A percentile compares a stretch with the other conserved stretches of the same genome.
phyloP scores from a whole-genome alignment of 2,329 filamentous ascomycete genomes.

The Sporothrix pseudoabietina region DNA sequence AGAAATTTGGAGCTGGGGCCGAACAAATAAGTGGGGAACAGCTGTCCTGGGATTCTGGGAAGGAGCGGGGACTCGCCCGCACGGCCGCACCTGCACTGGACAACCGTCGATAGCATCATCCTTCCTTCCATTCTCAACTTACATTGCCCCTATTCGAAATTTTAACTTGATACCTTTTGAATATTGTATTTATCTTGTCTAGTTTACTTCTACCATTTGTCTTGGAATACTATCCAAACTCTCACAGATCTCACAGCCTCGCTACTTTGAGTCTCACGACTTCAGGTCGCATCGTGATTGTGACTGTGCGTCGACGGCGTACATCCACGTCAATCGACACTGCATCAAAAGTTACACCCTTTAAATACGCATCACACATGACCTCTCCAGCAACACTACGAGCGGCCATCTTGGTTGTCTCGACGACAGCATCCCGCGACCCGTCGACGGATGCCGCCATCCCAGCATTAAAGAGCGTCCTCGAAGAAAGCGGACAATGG shows the following conservation, averaged over 20 bases:
- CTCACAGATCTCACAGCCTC: not conserved
- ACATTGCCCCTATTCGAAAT: not conserved
- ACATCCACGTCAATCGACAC: not conserved
- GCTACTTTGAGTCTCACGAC: too few species aligned
- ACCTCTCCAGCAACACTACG: slow-evolving; percentile 59
- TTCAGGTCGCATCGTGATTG: too few species aligned
- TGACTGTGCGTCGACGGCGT: not conserved
- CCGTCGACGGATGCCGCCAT: slow-evolving; percentile 76
- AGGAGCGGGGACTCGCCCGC: slow-evolving; percentile 4
- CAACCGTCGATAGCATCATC: not conserved
- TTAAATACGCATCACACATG: slow-evolving; percentile 39
- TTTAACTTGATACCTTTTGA: not conserved
- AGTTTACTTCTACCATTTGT: not conserved
- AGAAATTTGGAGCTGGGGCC: slow-evolving; percentile 21
- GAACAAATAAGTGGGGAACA: slow-evolving; percentile 28
- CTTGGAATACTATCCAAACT: not conserved
- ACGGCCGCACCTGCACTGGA: not conserved
- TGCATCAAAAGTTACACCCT: not conserved
- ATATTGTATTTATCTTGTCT: not conserved
- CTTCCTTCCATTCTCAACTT: not conserved
- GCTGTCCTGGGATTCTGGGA: not conserved
- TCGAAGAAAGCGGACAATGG: slow-evolving; percentile 75
- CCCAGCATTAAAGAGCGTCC: slow-evolving; percentile 66
- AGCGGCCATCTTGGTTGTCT: slow-evolving; percentile 81
- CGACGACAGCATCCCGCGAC: slow-evolving; percentile 83